These are phyloP conservation scores for Ogataea siamensis DNA, from an alignment of 805 yeast species.

Conservation along the genomic window DNA sequence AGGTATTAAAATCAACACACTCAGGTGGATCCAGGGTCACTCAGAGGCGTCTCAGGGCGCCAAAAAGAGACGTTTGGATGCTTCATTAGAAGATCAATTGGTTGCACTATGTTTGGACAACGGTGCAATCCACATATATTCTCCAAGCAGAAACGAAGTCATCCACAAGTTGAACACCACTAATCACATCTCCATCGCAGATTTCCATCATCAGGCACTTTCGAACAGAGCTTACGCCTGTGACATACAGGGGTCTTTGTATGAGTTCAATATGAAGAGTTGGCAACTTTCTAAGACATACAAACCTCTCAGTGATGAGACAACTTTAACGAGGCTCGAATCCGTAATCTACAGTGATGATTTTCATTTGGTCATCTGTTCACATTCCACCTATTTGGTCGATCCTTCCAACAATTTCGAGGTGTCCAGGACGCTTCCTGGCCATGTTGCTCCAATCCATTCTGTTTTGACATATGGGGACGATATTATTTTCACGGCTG, in stretches of 20 bases:
- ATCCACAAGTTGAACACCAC: constrained; percentile 43
- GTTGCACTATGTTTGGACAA: constrained; percentile 63
- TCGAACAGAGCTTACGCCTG: constrained; percentile 55
- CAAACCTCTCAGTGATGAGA: constrained; percentile 34
- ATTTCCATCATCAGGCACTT: constrained; percentile 43
- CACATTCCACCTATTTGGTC: constrained; percentile 61
- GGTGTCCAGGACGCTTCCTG: constrained; percentile 59
- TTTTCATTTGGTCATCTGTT: constrained; percentile 56
- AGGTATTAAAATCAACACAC: constrained; percentile 44
- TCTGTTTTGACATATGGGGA: constrained; percentile 41
- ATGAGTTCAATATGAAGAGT: constrained; percentile 58
- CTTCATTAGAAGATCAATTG: constrained; percentile 39
- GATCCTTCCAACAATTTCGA: constrained; percentile 38
- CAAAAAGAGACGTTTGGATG: constrained; percentile 30
- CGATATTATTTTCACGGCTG: constrained; percentile 61
- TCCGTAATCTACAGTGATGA: constrained; percentile 25
- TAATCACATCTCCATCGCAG: constrained; percentile 31
- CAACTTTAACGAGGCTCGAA: constrained; percentile 22
- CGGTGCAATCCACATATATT: constrained; percentile 63
- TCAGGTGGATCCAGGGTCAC: constrained; percentile 48
- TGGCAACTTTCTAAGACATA: constrained; percentile 43
- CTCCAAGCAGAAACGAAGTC: constrained; percentile 62
- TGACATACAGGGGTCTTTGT: constrained; percentile 55
- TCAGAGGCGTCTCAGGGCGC: constrained; percentile 10
- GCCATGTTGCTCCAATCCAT: constrained; percentile 69